A percentile compares a stretch with the other conserved stretches of the same genome.
These are phyloP conservation scores for Trichoderma polysporum DNA, from an alignment of 2,329 filamentous ascomycete genomes.

Conservation along the genomic window DNA sequence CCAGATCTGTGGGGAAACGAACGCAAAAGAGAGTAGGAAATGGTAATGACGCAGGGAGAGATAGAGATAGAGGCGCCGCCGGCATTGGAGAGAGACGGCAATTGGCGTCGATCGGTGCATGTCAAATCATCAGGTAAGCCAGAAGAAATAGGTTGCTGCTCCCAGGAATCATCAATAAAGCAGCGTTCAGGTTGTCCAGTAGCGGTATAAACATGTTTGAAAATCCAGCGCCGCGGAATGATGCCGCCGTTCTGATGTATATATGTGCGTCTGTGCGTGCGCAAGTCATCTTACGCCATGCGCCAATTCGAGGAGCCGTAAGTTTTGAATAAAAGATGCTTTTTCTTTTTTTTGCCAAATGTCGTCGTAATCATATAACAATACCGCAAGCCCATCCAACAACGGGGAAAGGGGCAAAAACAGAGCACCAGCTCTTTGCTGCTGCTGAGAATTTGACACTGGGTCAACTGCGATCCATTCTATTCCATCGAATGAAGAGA, in stretches of 20 bases:
- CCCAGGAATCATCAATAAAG: slow-evolving; percentile 2
- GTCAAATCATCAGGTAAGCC: not conserved
- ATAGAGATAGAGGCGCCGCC: not conserved
- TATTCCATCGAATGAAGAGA: not conserved
- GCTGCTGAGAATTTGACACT: not conserved
- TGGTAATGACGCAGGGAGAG: slow-evolving; percentile 10
- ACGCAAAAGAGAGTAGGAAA: slow-evolving; percentile 16
- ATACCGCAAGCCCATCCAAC: slow-evolving; percentile 28
- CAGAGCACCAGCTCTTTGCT: slow-evolving; percentile 1
- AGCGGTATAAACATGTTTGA: slow-evolving; percentile 20
- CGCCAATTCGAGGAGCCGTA: slow-evolving; percentile 38
- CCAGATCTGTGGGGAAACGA: slow-evolving; percentile 14
- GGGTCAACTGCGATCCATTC: not conserved
- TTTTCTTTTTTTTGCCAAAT: slow-evolving; percentile 32
- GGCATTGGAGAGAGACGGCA: not conserved
- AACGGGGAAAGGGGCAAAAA: not conserved
- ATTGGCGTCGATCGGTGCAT: not conserved
- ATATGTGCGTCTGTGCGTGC: slow-evolving; percentile 25
- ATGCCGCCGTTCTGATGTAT: slow-evolving; percentile 36
- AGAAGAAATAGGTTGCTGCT: not conserved
- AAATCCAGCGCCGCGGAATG: slow-evolving; percentile 39
- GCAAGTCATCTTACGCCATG: slow-evolving; percentile 41
- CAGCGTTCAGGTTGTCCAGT: slow-evolving; percentile 1
- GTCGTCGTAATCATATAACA: slow-evolving; percentile 33
- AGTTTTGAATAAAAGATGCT: slow-evolving; percentile 28